Percentiles rank a stretch among this genome's conserved stretches.
These are phyloP conservation scores for Xylariaceae sp. DNA, from an alignment of 2,329 filamentous ascomycete species.

Conservation along the genomic window DNA sequence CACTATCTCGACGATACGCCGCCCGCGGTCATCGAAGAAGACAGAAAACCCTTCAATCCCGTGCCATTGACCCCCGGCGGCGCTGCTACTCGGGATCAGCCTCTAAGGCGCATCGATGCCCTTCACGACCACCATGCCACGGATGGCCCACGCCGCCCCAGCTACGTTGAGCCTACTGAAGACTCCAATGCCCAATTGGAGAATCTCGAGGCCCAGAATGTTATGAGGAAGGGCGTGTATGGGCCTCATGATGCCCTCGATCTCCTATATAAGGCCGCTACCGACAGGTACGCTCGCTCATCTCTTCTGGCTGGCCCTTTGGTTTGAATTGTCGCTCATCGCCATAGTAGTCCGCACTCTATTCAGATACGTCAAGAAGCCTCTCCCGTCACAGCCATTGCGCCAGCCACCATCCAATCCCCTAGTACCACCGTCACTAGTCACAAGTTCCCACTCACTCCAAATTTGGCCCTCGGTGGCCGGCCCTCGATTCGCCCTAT, in stretches of 20 bases:
- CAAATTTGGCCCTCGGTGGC: conserved; percentile 21
- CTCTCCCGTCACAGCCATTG: conserved; percentile 24
- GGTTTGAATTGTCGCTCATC: conserved; percentile 19
- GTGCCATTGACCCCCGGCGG: conserved; percentile 63
- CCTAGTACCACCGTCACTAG: conserved; percentile 24
- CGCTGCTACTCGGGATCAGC: conserved; percentile 60
- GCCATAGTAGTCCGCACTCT: conserved; percentile 29
- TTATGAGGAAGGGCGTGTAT: conserved; percentile 71
- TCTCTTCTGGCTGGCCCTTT: conserved; percentile 12
- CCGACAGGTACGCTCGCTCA: conserved; percentile 46
- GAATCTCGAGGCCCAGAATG: conserved; percentile 60
- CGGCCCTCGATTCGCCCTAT: conserved; percentile 24
- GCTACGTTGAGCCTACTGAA: conserved; percentile 38
- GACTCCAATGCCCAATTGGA: conserved; percentile 60
- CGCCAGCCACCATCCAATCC: conserved; percentile 28
- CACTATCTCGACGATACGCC: conserved; percentile 47
- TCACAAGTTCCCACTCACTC: conserved; percentile 24
- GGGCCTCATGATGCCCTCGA: conserved; percentile 91
- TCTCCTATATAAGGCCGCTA: conserved; percentile 82
- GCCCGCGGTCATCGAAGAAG: conserved; percentile 43
- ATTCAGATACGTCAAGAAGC: conserved; percentile 26
- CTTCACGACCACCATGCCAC: conserved; percentile 36
- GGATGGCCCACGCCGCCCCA: conserved; percentile 32
- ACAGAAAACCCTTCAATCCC: conserved; percentile 43
- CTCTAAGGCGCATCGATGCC: conserved; percentile 57